Base-by-base conservation (phyloP, 2,329 filamentous ascomycete species). In the Hymenoscyphus infarciens region DNA sequence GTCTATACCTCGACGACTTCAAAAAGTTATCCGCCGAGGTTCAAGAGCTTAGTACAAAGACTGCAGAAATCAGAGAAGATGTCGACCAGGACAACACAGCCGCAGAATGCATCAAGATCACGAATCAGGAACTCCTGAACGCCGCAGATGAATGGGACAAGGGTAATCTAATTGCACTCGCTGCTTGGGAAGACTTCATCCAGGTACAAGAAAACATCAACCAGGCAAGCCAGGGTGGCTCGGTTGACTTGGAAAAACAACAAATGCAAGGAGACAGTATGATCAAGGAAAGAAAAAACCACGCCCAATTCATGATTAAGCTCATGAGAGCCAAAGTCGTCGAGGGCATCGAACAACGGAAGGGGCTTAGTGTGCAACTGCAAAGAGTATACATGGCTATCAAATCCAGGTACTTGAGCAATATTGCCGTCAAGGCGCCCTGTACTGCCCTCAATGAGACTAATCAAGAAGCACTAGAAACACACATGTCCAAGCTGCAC, bases 161-260 rank as follows among this genome's bases (percentile, higher is more conserved):
- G 15, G 57, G 60, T 25, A 65, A 68, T 33, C 57, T 62, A 0
- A 65, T 67, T 7, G 65, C 65, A 15, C 56, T 70, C 16, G 19
- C 42, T 11, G 64, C 66, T 8, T 70, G 67, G 67, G 61, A 65
- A 22, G 67, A 70, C 56, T 65, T 68, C 53, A 68, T 69, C 55
- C 56, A 64, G 35, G 60, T 60, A 55, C 45, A 25, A 56, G 61
- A 54, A 57, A 57, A 22, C 11, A 52, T 59, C 25, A 15, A 13
- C 11, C 27, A 15, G 22, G 22, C 57, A 16, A 15, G 15, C 15
- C 31, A 15, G 29, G 27, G 35, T 16, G 8, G 15, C 16, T 35
- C 19, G 25, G 19, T 27, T 11, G 67, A 67, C 53, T 45, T 63
- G 8, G 63, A 64, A 27, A 63, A 59, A 45, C 54, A 55, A 39